Base-by-base conservation (phyloP, 1,284 basidiomycete genomes). In the Melampsora larici-populina region DNA sequence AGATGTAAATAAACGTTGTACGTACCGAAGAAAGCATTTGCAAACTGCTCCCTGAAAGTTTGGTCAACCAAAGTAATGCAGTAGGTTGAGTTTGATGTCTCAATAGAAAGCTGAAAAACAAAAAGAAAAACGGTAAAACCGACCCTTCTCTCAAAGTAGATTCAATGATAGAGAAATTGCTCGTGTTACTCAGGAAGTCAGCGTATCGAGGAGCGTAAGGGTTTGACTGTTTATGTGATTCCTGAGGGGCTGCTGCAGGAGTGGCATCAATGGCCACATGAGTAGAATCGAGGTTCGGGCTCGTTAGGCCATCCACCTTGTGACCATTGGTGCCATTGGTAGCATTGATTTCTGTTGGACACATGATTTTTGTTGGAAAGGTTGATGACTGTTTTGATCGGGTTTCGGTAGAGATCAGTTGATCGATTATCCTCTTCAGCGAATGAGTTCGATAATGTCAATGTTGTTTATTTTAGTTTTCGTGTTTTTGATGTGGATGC, bases 1-100 rank as follows among this genome's bases (percentile, higher is more conserved):
- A 33, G 7, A 64, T 62, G 24, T 26, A 29, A 43, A 24, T 48
- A 4, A 5, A n/a, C 9, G 24, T 24, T 1, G 43, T 4, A n/a
- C 36, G 46, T 33, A 76, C 74, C 75, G 85, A 97, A 98, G 88
- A 97, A 99, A 76, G 97, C 96, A 83, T 98, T 99, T 80, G 97
- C 96, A 82, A 99, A 99, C 85, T 99, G 75, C 86, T 99, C 93
- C 82, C 96, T 94, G 24, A 65, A 51, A 26, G 40, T 33, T 6
- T 21, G 29, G 43, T 21, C 21, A 46, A 46, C 92, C 98, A 58
- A 58, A 48, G 13, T 7, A 66, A 33, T 26, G 17, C 18, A 13
- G 24, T 29, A 40, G 43, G 51, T 15, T 64, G 17, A 60, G 24
- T 46, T 24, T 65, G 26, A 46, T 17, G 21, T 40, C 33, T 64